Base-by-base conservation (phyloP, 108 stramenopile genomes). In the Cyclostephanos tholiformis region DNA sequence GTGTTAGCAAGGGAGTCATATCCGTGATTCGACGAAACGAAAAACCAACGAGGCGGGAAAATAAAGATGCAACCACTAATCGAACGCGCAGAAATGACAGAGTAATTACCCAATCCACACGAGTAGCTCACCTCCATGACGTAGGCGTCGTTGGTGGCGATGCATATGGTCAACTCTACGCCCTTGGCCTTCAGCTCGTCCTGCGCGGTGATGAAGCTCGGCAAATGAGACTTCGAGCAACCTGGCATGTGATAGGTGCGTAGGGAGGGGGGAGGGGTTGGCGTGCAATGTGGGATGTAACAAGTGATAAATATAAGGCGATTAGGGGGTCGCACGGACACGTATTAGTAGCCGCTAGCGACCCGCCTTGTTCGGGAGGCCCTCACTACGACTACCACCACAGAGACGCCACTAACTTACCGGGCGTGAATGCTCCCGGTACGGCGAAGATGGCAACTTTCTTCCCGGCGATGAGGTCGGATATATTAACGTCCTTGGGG, bases 381-480 rank as follows among this genome's bases (percentile, higher is more conserved):
- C n/a, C n/a, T n/a, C n/a, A n/a, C n/a, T n/a, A n/a, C n/a, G n/a
- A n/a, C n/a, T n/a, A n/a, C n/a, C n/a, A n/a, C n/a, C n/a, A n/a
- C n/a, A n/a, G n/a, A n/a, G n/a, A n/a, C n/a, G n/a, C n/a, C n/a
- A n/a, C n/a, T n/a, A n/a, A n/a, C n/a, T 62, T 12, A 10, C 89
- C 89, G n/a, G 90, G 92, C 41, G 95, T 96, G 68, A 96, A 96
- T 14, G 95, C 95, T 19, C 95, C 95, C 0, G 95, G 95, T n/a
- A 96, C 91, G 29, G 91, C 92, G 75, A 96, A 93, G 51, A 96
- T 93, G 48, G 89, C 91, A 0, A 91, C 92, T 61, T 91, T 94
- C 79, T 94, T 94, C 36, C 89, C 93, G 0, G 84, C 80, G 57
- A 87, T 85, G 20, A 91, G 75, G 46, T 90, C 89, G 12, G 81